These are phyloP conservation scores for Paraurostyla sp. DNA, from an alignment of 73 alveolate genomes.

Conservation along the genomic window DNA sequence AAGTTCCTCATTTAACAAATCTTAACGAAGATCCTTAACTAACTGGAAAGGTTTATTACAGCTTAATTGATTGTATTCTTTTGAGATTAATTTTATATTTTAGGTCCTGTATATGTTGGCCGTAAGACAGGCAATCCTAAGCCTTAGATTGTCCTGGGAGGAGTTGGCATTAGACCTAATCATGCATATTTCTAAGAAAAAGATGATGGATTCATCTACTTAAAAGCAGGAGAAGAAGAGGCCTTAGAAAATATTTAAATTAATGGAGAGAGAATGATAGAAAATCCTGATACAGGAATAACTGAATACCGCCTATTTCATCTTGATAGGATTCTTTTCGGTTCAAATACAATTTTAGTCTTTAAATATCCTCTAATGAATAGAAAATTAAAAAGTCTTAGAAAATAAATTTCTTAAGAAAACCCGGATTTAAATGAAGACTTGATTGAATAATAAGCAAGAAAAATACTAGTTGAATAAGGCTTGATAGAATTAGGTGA, in stretches of 20 bases:
- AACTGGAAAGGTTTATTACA: slow-evolving; percentile 86
- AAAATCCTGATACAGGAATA: slow-evolving; percentile 13
- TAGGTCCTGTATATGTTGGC: slow-evolving; percentile 90
- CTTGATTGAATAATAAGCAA: slow-evolving; percentile 11
- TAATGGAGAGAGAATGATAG: slow-evolving; percentile 48
- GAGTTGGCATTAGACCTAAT: slow-evolving; percentile 91
- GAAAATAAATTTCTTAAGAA: neutral
- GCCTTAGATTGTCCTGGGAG: slow-evolving; percentile 92
- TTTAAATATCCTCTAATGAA: slow-evolving; percentile 68
- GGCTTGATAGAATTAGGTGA: neutral
- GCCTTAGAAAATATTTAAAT: neutral
- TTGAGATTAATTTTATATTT: slow-evolving; percentile 4
- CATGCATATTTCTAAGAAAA: slow-evolving; percentile 82
- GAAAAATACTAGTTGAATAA: neutral
- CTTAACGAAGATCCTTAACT: slow-evolving; percentile 96
- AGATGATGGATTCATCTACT: slow-evolving; percentile 62
- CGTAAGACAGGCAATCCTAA: slow-evolving; percentile 92
- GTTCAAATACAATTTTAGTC: slow-evolving; percentile 72
- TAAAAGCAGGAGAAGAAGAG: slow-evolving; percentile 68
- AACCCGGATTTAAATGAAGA: slow-evolving; percentile 37
- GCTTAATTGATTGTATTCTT: slow-evolving; percentile 73
- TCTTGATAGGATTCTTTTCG: slow-evolving; percentile 77
- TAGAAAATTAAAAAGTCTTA: slow-evolving; percentile 1
- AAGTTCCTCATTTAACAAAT: slow-evolving; percentile 89
- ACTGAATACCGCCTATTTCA: slow-evolving; percentile 58